Base-by-base conservation (phyloP, 2,329 filamentous ascomycete species). In the Zasmidium citrigriseum region DNA sequence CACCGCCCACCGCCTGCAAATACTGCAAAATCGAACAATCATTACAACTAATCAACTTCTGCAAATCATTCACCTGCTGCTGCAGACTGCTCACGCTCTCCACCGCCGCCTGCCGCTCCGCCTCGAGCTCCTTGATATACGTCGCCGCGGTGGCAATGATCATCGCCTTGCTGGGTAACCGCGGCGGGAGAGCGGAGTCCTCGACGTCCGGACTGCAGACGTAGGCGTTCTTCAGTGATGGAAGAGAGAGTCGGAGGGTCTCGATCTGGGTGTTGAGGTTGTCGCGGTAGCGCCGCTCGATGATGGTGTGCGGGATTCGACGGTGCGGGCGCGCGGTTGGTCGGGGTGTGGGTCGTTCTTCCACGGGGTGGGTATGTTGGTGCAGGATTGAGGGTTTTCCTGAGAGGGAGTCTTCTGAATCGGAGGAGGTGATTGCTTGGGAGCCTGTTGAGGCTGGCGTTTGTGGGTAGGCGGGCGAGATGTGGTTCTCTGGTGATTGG, bases 261-360 rank as follows among this genome's bases (percentile, higher is more conserved):
- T 79, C 77, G 48, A 79, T 73, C 58, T 78, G 76, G 1, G 76
- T 75, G 67, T 79, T 79, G 50, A 79, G 72, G 3, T 76, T 78
- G 52, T 79, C 76, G 53, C 77, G 76, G 64, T 79, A 79, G 56
- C 78, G 76, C 48, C 76, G 75, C 61, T 79, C 77, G 54, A 79
- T 76, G 60, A 78, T 75, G 53, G 78, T 79, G 68, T 79, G 77
- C 1, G 64, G 64, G 48, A 67, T 64, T n/a, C 64, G 50, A 18
- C 62, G 61, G 45, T 64, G 62, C 7, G 59, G 64, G n/a, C 61
- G 53, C 18, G 53, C 61, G n/a, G n/a, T n/a, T n/a, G 59, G 59
- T 44, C 62, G 50, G 27, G 49, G 27, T 49, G 18, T 24, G 45
- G 41, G 45, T 44, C 22, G 29, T 22, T 48, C 12, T 48, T 53